Evolutionary conservation across 2,329 filamentous ascomycete species (phyloP), one percentile per base, ranked within the genome.

Genomic region (Aplosporella prunicola): DNA sequence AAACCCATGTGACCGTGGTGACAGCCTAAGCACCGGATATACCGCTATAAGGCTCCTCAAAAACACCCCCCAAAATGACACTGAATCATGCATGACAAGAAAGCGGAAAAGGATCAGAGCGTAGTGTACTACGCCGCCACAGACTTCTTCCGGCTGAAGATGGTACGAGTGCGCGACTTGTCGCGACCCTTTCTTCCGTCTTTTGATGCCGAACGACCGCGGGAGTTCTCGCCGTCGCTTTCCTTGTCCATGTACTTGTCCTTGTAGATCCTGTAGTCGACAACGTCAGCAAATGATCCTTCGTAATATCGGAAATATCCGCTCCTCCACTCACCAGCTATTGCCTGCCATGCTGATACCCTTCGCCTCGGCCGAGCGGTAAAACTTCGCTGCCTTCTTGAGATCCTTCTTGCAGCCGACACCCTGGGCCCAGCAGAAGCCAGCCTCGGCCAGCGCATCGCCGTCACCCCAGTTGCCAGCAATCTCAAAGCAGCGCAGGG

Each of bases 341-440:
- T 96, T 96, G 39, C 91, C 91, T 40, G 94, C 82, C 87, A 96
- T 96, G 61, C 78, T 93, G 70, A 95, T 88, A 5, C 91, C 91
- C 62, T 91, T 91, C 16, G 81, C 78, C 58, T 94, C 91, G 5
- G 91, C 91, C 67, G 80, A 72, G 15, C 91, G 80, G 58, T 96
- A 96, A 52, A 91, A 86, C 43, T 77, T 82, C 42, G 91, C 89
- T 33, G 85, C 89, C 64, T 88, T 95, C 67, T 87, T 95, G 55
- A 95, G 67, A 55, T 96, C 84, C 63, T 96, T 98, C 69, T 91
- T 94, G 58, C 84, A 93, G 4, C 91, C 91, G 36, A 94, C 69
- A 7, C 88, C 91, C 56, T 96, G 80, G 1, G 87, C 85, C 53
- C 96, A 98, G 64, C 89, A 98, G 61, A 91, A 96, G 11, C 88